Evolutionary conservation across 106 monocot species (phyloP), one percentile per base, ranked within the genome.

Genomic region (Xerophyta viscosa): DNA sequence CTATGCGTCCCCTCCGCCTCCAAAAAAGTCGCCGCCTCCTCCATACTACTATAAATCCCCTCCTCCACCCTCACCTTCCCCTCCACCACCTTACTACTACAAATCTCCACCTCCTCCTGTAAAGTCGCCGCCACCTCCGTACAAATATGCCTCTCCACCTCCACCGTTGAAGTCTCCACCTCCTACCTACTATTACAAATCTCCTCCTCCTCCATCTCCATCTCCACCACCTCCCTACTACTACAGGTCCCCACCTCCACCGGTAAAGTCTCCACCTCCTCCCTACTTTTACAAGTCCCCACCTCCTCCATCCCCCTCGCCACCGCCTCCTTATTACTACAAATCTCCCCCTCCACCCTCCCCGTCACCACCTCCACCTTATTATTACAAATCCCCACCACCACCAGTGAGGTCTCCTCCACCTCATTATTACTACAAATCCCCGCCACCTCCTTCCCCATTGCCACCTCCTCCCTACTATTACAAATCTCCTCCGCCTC

Each of bases 221-320:
- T 61, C 73, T 2, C 73, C 66, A 5, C 61, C 73, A 12, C 66
- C 73, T 1, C 46, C 53, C 0, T 62, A 73, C 19, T 20, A 48
- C 24, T 60, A 66, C 23, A 57, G 17, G 11, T 71, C 71, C 4
- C 71, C 61, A 13, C 73, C 71, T 5, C 71, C 71, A 2, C 71
- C 71, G 20, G 8, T 28, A 20, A 19, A 22, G 6, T n/a, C n/a
- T n/a, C n/a, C n/a, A n/a, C 50, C 71, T 3, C 66, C 72, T 3
- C 65, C 66, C 0, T 73, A 73, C 41, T 10, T 41, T 8, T 66
- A 73, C 55, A 62, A 55, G 0, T 73, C 73, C 0, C 73, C 73
- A 9, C 66, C 66, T 0, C 73, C 66, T 14, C 60, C 73, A 6
- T n/a, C 48, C 0, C 21, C 72, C 0, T 66, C n/a, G 0, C 73